These are phyloP conservation scores for Pseudozyma pruni DNA, from an alignment of 1,284 basidiomycete genomes.

Conservation along the genomic window DNA sequence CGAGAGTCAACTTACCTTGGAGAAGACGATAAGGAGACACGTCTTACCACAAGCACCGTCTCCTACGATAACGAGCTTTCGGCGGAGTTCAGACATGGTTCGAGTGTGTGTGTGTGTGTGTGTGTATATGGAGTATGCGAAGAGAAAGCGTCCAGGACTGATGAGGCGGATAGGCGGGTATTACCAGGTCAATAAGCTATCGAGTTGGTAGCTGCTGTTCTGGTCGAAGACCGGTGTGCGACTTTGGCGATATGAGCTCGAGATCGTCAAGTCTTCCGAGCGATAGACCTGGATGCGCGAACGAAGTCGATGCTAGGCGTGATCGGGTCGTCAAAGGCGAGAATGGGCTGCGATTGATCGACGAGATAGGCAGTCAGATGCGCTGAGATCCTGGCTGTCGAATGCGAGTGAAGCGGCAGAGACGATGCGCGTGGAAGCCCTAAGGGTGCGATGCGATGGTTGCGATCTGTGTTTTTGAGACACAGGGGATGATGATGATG, in stretches of 20 bases:
- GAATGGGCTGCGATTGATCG: constrained; percentile 3
- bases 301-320: not conserved
- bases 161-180: not conserved
- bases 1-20: constrained; percentile 71
- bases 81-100: constrained; percentile 62
- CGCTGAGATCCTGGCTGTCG: constrained; percentile 1
- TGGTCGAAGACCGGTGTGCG: too few species aligned
- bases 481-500: constrained; percentile 5
- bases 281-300: too few species aligned
- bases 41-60: constrained; percentile 80
- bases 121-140: constrained; percentile 8
- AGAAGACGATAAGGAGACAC: constrained; percentile 84
- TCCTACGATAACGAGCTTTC: constrained; percentile 67
- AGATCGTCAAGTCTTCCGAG: too few species aligned
- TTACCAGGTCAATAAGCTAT: not conserved
- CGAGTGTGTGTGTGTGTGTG: too few species aligned
- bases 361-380: constrained; percentile 2
- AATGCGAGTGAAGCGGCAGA: not conserved
- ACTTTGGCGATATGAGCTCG: too few species aligned
- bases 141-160: constrained; percentile 2
- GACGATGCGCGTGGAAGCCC: not conserved
- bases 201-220: not conserved
- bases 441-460: not conserved
- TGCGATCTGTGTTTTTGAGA: not conserved
- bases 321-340: not conserved